Conservation (phyloP, 768 basidiomycete species). For the Mrakia hoshinonis region DNA sequence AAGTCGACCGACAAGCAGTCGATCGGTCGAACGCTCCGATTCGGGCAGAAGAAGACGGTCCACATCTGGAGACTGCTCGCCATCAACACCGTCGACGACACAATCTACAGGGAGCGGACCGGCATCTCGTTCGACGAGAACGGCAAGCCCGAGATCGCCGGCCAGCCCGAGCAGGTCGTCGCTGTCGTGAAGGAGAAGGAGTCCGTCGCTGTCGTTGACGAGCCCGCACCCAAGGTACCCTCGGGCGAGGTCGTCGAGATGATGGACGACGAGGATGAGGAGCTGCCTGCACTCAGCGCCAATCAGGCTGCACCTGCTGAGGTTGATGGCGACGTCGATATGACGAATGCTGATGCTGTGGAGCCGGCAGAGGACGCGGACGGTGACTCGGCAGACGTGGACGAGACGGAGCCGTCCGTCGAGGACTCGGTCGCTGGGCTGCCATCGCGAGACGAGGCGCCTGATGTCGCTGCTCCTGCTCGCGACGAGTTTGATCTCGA, state of each 20-base stretch:
- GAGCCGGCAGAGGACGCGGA: no score
- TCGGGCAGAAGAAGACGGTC: constrained; percentile 71
- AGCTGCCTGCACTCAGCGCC: not conserved
- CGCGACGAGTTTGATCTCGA: no score
- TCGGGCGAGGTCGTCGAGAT: not conserved
- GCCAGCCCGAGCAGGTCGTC: not conserved
- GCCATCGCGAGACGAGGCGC: no score
- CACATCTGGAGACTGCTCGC: constrained; percentile 75
- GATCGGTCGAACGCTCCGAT: constrained; percentile 52
- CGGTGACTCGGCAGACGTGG: no score
- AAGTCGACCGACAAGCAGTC: constrained; percentile 50
- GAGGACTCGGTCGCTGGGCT: no score
- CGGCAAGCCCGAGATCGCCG: not conserved
- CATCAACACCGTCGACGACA: constrained; percentile 77
- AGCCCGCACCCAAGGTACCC: not conserved
- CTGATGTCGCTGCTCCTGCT: no score
- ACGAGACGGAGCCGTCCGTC: no score
- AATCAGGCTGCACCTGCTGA: no score
- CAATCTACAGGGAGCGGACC: constrained; percentile 50
- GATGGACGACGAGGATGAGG: not conserved
- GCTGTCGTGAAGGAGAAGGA: not conserved
- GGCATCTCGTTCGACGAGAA: constrained; percentile 15
- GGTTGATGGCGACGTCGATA: no score
- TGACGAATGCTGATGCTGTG: no score
- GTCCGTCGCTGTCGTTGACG: not conserved